Base-by-base conservation (phyloP, 2,329 filamentous ascomycete species). In the Neonectria ditissima region DNA sequence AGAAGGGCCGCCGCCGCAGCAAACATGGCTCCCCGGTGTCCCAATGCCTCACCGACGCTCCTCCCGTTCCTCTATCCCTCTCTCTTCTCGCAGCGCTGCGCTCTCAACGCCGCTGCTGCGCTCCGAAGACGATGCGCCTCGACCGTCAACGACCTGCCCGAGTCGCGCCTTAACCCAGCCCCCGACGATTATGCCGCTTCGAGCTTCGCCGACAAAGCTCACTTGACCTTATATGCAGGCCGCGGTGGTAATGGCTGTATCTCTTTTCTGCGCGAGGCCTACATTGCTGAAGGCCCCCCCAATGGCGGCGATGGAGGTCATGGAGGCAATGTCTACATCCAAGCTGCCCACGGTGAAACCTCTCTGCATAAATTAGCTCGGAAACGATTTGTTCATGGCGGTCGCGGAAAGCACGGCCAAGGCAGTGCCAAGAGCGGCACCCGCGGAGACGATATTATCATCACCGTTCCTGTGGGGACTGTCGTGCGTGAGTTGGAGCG, bases 281-380 rank as follows among this genome's bases (percentile, higher is more conserved):
- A 92, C 78, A 85, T 97, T 30, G 88, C 90, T 47, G 90, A 97
- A 68, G 96, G 96, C 0, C 96, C 96, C 11, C 89, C 96, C 10
- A 98, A 99, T 78, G 96, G 96, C 52, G 96, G 96, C 63, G 94
- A 99, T 76, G 96, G 96, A 44, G 96, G 96, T 5, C 91, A 89
- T 59, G 96, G 96, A 65, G 96, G 96, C 41, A 97, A 92, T 73
- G 84, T 99, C 69, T 98, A 97, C 78, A 97, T 99, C 62, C 95
- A 98, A 80, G 94, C 96, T 8, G 89, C 97, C 1, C 89, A 92
- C 58, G 93, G 94, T 63, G 92, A 98, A 79, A 98, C 94, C 0
- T 97, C 93, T 56, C 81, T 99, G 65, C 94, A 98, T 80, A 98
- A 97, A 80, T 84, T 99, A 10, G 91, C 93, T 1, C 86, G 95